phyloP scores from a whole-genome alignment of 768 basidiomycete genomes.

The Pleurotus salmoneostramineus region DNA sequence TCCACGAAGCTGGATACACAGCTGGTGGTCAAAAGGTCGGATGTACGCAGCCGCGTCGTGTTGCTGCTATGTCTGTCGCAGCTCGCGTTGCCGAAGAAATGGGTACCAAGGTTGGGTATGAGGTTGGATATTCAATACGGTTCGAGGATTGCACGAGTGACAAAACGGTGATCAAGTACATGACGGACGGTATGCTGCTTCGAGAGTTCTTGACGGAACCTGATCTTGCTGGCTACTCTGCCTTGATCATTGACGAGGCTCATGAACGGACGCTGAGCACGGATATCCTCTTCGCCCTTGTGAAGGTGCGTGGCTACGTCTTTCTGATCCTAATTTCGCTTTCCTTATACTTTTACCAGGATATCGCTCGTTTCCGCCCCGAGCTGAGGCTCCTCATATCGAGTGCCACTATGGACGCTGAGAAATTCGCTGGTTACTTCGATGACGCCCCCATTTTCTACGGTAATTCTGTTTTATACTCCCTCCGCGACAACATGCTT shows the following conservation, averaged over 20 bases:
- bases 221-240: constrained; percentile 91
- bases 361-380: constrained; percentile 94
- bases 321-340: constrained; percentile 13
- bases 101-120: constrained; percentile 94
- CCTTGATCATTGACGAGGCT: constrained; percentile 96
- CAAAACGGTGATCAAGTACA: constrained; percentile 98
- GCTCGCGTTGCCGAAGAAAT: constrained; percentile 99
- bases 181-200: constrained; percentile 99
- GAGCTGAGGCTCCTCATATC: constrained; percentile 93
- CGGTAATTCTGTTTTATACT: constrained; percentile 41
- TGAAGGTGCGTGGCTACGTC: constrained; percentile 72
- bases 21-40: constrained; percentile 84
- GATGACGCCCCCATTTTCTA: constrained; percentile 95
- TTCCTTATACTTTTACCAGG: constrained; percentile 43
- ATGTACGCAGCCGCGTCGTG: constrained; percentile 97
- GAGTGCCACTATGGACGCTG: constrained; percentile 94
- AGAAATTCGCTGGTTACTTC: constrained; percentile 97
- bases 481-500: constrained; percentile 1
- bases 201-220: constrained; percentile 98
- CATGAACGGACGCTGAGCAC: constrained; percentile 98
- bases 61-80: constrained; percentile 99
- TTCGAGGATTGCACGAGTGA: constrained; percentile 99
- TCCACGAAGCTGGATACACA: constrained; percentile 96
- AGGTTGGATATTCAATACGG: constrained; percentile 99
- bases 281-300: constrained; percentile 96